Percentiles rank a stretch among this genome's conserved stretches.
Conservation (phyloP, 805 yeast species). For the Candida koratica region DNA sequence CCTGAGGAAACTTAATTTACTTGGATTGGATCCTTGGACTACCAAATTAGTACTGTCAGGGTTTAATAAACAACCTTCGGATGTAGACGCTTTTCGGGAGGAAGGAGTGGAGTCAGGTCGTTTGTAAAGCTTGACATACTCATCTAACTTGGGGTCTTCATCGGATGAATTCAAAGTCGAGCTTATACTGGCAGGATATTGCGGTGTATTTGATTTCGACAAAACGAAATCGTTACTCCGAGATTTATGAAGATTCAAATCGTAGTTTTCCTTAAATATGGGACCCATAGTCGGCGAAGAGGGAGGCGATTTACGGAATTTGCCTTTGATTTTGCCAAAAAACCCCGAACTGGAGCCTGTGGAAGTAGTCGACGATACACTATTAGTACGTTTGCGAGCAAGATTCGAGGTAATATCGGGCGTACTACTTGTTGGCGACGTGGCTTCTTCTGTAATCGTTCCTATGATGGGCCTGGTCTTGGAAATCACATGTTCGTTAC, state of each 20-base stretch:
- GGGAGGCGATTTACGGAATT: slow-evolving; percentile 22
- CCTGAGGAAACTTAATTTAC: slow-evolving; percentile 27
- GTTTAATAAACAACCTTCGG: slow-evolving; percentile 9
- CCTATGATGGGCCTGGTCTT: slow-evolving; percentile 33
- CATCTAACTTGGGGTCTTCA: slow-evolving; percentile 33
- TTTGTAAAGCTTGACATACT: slow-evolving; percentile 33
- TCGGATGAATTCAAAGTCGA: neutral
- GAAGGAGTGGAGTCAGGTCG: slow-evolving; percentile 20
- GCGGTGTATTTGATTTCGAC: slow-evolving; percentile 4
- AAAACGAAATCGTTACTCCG: slow-evolving; percentile 6
- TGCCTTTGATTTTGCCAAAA: slow-evolving; percentile 36
- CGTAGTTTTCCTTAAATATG: slow-evolving; percentile 14
- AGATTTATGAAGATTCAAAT: slow-evolving; percentile 11
- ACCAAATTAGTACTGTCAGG: neutral
- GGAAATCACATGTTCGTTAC: slow-evolving; percentile 25
- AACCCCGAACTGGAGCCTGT: slow-evolving; percentile 17
- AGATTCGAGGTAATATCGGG: neutral
- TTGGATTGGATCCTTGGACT: neutral
- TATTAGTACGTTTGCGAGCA: slow-evolving; percentile 9
- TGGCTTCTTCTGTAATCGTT: slow-evolving; percentile 20
- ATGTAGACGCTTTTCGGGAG: slow-evolving; percentile 16
- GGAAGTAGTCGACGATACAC: slow-evolving; percentile 8
- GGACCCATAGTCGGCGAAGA: slow-evolving; percentile 9
- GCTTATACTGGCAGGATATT: neutral
- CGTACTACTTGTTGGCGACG: slow-evolving; percentile 6